These are phyloP conservation scores for Sugiyamaella paludigena DNA, from an alignment of 1,139 yeast genomes.

Conservation along the genomic window DNA sequence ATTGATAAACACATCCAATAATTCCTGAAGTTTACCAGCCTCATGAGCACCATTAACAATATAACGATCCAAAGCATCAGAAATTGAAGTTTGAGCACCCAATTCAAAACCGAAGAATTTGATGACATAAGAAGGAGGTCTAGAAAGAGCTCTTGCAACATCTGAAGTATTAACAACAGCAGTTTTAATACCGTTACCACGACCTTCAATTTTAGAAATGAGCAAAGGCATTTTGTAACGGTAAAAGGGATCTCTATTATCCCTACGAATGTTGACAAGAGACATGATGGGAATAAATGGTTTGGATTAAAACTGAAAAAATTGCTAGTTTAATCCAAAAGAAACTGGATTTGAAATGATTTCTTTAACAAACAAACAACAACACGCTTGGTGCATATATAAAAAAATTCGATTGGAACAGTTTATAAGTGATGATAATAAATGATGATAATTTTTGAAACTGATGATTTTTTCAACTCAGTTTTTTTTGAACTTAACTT, in stretches of 20 bases:
- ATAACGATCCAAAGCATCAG: conserved; percentile 79
- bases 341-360: not conserved
- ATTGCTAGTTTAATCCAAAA: not conserved
- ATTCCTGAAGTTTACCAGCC: conserved; percentile 84
- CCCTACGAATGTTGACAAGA: conserved; percentile 90
- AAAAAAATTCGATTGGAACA: not conserved
- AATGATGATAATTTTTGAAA: not conserved
- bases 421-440: not conserved
- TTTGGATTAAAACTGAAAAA: too few species aligned
- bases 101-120: conserved; percentile 95
- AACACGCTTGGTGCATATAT: too few species aligned
- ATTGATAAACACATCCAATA: conserved; percentile 88
- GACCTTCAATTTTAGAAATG: conserved; percentile 96
- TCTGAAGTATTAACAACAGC: conserved; percentile 87
- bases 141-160: conserved; percentile 89
- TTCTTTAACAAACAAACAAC: too few species aligned
- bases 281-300: conserved; percentile 52
- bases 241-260: conserved; percentile 96
- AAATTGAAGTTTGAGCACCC: conserved; percentile 91
- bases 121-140: conserved; percentile 89
- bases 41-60: conserved; percentile 96
- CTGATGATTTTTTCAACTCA: too few species aligned
- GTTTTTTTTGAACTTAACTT: not conserved
- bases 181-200: conserved; percentile 99
- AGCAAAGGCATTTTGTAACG: conserved; percentile 99